A percentile compares a stretch with the other conserved stretches of the same genome.
Evolutionary conservation across 805 yeast genomes (phyloP).

Genomic region (Brettanomyces sp.): DNA sequence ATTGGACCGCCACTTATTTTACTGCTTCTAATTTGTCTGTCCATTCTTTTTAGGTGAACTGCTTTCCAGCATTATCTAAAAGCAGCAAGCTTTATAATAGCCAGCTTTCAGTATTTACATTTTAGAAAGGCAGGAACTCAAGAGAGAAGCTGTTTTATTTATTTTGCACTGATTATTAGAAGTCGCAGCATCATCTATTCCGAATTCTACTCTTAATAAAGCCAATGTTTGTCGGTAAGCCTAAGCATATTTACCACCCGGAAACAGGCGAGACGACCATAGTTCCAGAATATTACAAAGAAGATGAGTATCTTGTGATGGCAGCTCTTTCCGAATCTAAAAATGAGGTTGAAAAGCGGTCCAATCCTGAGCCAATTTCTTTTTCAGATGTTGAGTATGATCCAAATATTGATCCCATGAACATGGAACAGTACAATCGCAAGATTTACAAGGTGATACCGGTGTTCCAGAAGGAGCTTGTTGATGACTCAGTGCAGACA

Average conservation of each 20-base stretch:
- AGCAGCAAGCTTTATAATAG: too few species aligned
- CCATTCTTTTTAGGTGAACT: too few species aligned
- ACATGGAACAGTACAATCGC: conserved; percentile 22
- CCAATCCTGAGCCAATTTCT: conserved; percentile 1
- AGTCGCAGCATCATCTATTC: too few species aligned
- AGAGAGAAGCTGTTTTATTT: too few species aligned
- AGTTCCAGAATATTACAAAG: not conserved
- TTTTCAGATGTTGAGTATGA: conserved; percentile 23
- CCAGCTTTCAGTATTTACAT: too few species aligned
- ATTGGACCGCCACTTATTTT: too few species aligned
- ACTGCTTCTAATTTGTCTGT: too few species aligned
- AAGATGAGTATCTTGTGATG: not conserved
- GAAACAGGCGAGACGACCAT: not conserved
- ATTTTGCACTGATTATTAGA: too few species aligned
- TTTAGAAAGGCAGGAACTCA: too few species aligned
- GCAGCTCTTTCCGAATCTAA: not conserved
- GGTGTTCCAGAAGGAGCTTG: conserved; percentile 6
- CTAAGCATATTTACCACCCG: conserved; percentile 4
- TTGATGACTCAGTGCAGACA: not conserved
- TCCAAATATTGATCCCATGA: conserved; percentile 20
- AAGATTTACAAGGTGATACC: conserved; percentile 23
- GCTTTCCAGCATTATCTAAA: too few species aligned
- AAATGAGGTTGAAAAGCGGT: not conserved
- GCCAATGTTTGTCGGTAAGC: conserved; percentile 6
- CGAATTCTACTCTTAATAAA: not conserved